phyloP scores from a whole-genome alignment of 1,139 yeast genomes.

The Casaregolazyma suthepensis region DNA sequence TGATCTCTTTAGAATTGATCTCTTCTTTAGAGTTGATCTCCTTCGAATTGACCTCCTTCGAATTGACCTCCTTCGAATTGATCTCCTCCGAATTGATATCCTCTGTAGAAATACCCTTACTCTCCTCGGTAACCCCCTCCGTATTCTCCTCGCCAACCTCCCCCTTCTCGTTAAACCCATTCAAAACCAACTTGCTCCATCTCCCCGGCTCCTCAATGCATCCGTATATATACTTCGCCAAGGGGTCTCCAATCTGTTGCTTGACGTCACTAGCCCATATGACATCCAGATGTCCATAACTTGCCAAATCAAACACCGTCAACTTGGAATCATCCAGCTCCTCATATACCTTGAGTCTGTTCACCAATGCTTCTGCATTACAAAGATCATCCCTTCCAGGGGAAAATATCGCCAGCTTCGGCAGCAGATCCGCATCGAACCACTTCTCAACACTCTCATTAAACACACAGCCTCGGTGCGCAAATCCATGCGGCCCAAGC shows the following conservation, averaged over 20 bases:
- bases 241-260: slow-evolving; percentile 43
- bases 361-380: slow-evolving; percentile 54
- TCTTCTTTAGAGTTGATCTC: neutral
- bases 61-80: neutral
- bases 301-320: slow-evolving; percentile 27
- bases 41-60: neutral
- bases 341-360: slow-evolving; percentile 41
- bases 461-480: slow-evolving; percentile 50
- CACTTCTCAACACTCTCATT: slow-evolving; percentile 43
- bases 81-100: neutral
- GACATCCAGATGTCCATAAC: slow-evolving; percentile 85
- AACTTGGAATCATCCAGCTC: slow-evolving; percentile 35
- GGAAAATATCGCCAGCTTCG: slow-evolving; percentile 55
- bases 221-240: slow-evolving; percentile 31
- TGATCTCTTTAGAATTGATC: neutral
- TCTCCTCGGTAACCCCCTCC: neutral
- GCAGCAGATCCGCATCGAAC: slow-evolving; percentile 44
- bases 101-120: neutral
- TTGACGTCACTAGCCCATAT: slow-evolving; percentile 79
- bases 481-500: slow-evolving; percentile 51
- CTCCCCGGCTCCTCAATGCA: slow-evolving; percentile 12
- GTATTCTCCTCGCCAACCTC: neutral
- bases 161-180: neutral
- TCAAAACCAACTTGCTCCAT: neutral
- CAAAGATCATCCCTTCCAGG: slow-evolving; percentile 65